These are phyloP conservation scores for Meyerozyma carpophila DNA, from an alignment of 1,139 yeast species.

Conservation along the genomic window DNA sequence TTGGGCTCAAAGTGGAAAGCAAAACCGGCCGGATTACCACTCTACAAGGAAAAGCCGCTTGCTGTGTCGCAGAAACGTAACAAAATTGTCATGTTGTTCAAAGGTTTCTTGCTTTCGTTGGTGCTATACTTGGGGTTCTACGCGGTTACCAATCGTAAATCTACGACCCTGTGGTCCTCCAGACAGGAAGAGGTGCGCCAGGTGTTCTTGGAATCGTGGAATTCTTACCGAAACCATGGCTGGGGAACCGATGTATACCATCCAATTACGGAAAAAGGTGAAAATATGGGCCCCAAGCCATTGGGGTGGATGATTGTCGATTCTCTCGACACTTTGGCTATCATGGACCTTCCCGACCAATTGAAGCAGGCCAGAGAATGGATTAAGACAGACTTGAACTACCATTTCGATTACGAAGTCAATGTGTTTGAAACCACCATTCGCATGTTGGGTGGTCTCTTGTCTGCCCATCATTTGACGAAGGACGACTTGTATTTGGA, in stretches of 20 bases:
- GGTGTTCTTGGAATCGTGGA: conserved; percentile 77
- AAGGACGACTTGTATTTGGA: conserved; percentile 67
- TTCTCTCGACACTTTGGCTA: conserved; percentile 73
- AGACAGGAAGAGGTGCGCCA: conserved; percentile 53
- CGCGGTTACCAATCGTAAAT: conserved; percentile 8
- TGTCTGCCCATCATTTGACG: conserved; percentile 75
- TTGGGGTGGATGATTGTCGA: conserved; percentile 96
- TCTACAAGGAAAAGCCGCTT: conserved; percentile 35
- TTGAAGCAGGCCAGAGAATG: conserved; percentile 63
- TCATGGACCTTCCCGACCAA: conserved; percentile 74
- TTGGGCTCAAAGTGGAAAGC: conserved; percentile 1
- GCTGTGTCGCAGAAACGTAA: background rate
- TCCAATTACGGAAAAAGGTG: conserved; percentile 56
- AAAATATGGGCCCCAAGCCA: conserved; percentile 78
- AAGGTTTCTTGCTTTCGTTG: conserved; percentile 35
- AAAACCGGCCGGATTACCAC: conserved; percentile 19
- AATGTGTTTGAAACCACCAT: conserved; percentile 91
- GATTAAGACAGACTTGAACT: conserved; percentile 54
- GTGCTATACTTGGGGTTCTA: conserved; percentile 34
- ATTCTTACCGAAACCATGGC: conserved; percentile 66
- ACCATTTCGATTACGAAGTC: conserved; percentile 61
- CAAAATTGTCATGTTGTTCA: conserved; percentile 31
- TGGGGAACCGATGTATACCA: conserved; percentile 77
- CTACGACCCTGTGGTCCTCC: conserved; percentile 25
- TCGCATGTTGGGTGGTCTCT: conserved; percentile 86